These are phyloP conservation scores for Dichotomocladium elegans DNA, from an alignment of 371 early-diverging fungal species.

Conservation along the genomic window DNA sequence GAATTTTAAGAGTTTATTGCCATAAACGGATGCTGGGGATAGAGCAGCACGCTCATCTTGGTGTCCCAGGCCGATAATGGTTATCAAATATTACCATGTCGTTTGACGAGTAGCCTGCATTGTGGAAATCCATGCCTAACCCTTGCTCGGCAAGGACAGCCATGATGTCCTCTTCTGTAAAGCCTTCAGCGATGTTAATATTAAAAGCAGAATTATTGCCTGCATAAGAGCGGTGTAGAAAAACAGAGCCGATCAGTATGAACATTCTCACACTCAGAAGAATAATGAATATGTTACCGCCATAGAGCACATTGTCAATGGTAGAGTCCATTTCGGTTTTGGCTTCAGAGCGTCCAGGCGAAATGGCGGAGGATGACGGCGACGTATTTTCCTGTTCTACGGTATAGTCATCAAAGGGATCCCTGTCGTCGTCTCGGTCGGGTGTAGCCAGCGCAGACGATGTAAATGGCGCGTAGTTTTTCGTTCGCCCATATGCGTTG, in stretches of 20 bases:
- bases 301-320: not conserved
- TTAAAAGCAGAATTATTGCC: not conserved
- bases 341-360: not conserved
- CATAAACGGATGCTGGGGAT: too few relatives aligned
- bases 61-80: not conserved
- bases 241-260: too few relatives aligned
- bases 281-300: too few relatives aligned
- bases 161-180: slow-evolving; percentile 8
- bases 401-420: slow-evolving; percentile 22
- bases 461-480: slow-evolving; percentile 27
- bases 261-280: too few relatives aligned
- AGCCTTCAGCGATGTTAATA: slow-evolving; percentile 6
- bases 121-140: not conserved
- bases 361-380: too few relatives aligned
- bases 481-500: slow-evolving; percentile 4
- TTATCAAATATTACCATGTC: not conserved
- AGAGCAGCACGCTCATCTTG: not conserved
- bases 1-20: too few relatives aligned
- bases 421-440: slow-evolving; percentile 24
- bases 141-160: slow-evolving; percentile 13
- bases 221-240: not conserved
- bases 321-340: not conserved
- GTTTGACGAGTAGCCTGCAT: slow-evolving; percentile 1
- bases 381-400: too few relatives aligned
- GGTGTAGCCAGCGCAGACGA: slow-evolving; percentile 31